phyloP scores from a whole-genome alignment of 164 flowering plant genomes.

The Berberis thunbergii region DNA sequence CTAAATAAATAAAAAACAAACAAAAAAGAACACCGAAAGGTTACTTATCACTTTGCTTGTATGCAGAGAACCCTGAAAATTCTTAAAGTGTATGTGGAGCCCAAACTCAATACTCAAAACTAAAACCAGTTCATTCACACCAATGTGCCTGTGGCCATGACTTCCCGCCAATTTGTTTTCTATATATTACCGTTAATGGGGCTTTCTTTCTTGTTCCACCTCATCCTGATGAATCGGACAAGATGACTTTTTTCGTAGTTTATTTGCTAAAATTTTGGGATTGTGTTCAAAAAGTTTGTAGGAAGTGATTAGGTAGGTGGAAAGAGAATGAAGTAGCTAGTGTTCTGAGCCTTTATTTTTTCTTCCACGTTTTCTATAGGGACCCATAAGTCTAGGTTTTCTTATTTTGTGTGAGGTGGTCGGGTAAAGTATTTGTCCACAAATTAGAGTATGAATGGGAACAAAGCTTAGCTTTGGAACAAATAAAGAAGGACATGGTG shows the following conservation, averaged over 20 bases:
- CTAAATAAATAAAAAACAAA: not conserved
- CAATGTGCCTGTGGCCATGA: not conserved
- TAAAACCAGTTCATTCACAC: conserved; percentile 38
- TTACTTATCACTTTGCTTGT: conserved; percentile 35
- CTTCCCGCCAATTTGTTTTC: conserved; percentile 33
- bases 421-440: too few species aligned
- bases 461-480: too few species aligned
- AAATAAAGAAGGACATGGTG: too few species aligned
- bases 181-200: conserved; percentile 26
- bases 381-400: too few species aligned
- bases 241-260: conserved; percentile 17
- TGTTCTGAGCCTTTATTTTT: too few species aligned
- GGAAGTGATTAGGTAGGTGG: not conserved
- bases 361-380: too few species aligned
- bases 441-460: too few species aligned
- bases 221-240: conserved; percentile 46
- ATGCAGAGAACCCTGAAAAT: conserved; percentile 31
- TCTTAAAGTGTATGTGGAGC: conserved; percentile 24
- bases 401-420: too few species aligned
- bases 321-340: not conserved
- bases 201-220: conserved; percentile 11
- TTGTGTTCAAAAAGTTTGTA: conserved; percentile 9
- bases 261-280: conserved; percentile 6
- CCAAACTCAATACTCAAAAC: conserved; percentile 17
- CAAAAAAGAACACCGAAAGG: conserved; percentile 53